Percentiles rank a stretch among this genome's conserved stretches.
Evolutionary conservation across 352 stramenopile species (phyloP).

Genomic region (Phytophthora tubulina): DNA sequence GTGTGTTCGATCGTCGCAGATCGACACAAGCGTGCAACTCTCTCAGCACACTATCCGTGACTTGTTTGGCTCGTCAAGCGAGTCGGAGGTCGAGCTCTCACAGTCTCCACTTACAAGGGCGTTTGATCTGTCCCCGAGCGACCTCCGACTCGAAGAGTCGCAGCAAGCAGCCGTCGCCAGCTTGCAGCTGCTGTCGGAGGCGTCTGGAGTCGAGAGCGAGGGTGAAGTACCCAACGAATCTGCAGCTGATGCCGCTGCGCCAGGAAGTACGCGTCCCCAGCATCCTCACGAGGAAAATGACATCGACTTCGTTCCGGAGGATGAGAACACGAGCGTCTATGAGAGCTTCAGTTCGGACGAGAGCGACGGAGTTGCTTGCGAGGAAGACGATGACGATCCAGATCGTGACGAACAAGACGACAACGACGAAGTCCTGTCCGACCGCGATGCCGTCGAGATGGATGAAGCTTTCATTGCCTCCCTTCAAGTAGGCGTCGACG

Average conservation of each 20-base stretch:
- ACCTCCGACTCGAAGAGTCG: not conserved
- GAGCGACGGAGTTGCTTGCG: not conserved
- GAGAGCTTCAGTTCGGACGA: constrained; percentile 3
- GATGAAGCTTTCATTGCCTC: not conserved
- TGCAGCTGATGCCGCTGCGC: not conserved
- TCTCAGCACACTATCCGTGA: constrained; percentile 1
- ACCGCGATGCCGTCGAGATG: not conserved
- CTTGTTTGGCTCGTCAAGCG: constrained; percentile 10
- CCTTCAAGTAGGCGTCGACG: not conserved
- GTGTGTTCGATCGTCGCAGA: constrained; percentile 1
- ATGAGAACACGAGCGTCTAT: constrained; percentile 5
- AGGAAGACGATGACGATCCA: not conserved
- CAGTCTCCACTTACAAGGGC: constrained; percentile 11
- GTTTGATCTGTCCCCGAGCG: constrained; percentile 16
- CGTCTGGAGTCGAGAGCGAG: not conserved
- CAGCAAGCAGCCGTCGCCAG: not conserved
- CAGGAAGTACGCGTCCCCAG: not conserved
- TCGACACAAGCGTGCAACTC: constrained; percentile 23
- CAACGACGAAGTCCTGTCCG: not conserved
- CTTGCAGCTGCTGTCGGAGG: not conserved
- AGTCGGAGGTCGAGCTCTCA: constrained; percentile 13
- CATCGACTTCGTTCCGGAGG: constrained; percentile 2
- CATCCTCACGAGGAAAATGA: not conserved
- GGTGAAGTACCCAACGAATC: not conserved
- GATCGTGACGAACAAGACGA: not conserved